Evolutionary conservation across 2,329 filamentous ascomycete genomes (phyloP).

Genomic region (Thelonectria blattea): DNA sequence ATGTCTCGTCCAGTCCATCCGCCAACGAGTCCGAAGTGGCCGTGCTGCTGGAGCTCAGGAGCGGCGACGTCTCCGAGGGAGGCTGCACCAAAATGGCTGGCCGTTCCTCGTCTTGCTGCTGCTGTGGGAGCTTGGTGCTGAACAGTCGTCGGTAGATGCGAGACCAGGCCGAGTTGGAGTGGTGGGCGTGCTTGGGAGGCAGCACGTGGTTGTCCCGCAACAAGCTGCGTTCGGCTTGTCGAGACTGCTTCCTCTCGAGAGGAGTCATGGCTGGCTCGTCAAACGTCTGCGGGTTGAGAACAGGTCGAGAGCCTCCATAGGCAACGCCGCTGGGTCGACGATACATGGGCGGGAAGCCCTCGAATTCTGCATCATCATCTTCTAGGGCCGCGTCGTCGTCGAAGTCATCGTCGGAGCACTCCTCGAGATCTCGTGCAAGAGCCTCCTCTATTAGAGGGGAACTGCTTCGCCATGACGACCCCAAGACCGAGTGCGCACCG

Average conservation of each 20-base stretch:
- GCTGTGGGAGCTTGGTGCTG: slow-evolving; percentile 58
- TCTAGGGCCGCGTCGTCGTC: slow-evolving; percentile 42
- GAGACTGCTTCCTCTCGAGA: slow-evolving; percentile 61
- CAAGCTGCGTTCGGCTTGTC: slow-evolving; percentile 65
- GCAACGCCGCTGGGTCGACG: slow-evolving; percentile 79
- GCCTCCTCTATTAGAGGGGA: slow-evolving; percentile 72
- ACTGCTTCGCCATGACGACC: slow-evolving; percentile 60
- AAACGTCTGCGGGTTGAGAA: slow-evolving; percentile 64
- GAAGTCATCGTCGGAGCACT: slow-evolving; percentile 61
- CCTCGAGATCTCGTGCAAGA: slow-evolving; percentile 70
- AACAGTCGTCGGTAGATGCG: slow-evolving; percentile 56
- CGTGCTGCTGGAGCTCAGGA: slow-evolving; percentile 46
- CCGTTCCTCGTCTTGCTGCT: slow-evolving; percentile 47
- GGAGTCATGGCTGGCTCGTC: slow-evolving; percentile 58
- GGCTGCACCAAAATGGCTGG: slow-evolving; percentile 43
- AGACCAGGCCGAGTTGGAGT: slow-evolving; percentile 44
- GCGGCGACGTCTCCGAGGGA: slow-evolving; percentile 48
- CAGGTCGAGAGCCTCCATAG: slow-evolving; percentile 72
- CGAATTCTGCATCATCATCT: slow-evolving; percentile 44
- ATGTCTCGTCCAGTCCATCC: slow-evolving; percentile 72
- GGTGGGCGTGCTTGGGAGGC: slow-evolving; percentile 61
- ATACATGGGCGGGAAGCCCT: slow-evolving; percentile 63
- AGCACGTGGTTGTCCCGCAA: slow-evolving; percentile 69
- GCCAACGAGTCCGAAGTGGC: slow-evolving; percentile 50
- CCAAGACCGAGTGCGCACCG: slow-evolving; percentile 34